A percentile compares a stretch with the other conserved stretches of the same genome.
Evolutionary conservation across 1,139 yeast species (phyloP).

Genomic region (Blastobotrys apis): DNA sequence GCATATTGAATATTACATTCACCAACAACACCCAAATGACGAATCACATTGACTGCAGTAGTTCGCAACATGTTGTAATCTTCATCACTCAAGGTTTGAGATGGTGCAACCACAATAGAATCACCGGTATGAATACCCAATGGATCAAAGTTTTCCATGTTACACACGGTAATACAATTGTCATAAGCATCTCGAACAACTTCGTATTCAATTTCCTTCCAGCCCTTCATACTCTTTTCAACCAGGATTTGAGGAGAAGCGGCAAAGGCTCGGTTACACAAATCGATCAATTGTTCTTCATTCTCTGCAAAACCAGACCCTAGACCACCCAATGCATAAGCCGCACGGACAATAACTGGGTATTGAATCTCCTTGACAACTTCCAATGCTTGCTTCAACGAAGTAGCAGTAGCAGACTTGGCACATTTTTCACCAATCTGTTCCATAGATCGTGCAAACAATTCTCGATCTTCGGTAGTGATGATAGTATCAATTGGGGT

Average conservation of each 20-base stretch:
- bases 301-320: constrained; percentile 98
- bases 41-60: constrained; percentile 93
- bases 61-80: constrained; percentile 98
- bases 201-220: constrained; percentile 99
- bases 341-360: constrained; percentile 97
- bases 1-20: constrained; percentile 99
- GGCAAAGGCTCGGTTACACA: constrained; percentile 91
- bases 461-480: constrained; percentile 96
- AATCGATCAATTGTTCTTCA: constrained; percentile 72
- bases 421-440: constrained; percentile 96
- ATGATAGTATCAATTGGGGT: constrained; percentile 93
- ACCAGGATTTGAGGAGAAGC: constrained; percentile 94
- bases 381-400: constrained; percentile 70
- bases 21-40: constrained; percentile 98
- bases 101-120: constrained; percentile 97
- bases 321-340: constrained; percentile 94
- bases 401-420: constrained; percentile 77
- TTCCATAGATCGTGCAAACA: constrained; percentile 91
- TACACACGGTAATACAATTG: constrained; percentile 98
- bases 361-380: constrained; percentile 88
- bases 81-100: constrained; percentile 94
- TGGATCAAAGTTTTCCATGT: constrained; percentile 99
- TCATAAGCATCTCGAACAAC: constrained; percentile 97
- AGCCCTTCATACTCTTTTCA: constrained; percentile 96
- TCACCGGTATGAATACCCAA: constrained; percentile 99